Base-by-base conservation (phyloP, 306 rosid genomes). In the Begonia peltatifolia region DNA sequence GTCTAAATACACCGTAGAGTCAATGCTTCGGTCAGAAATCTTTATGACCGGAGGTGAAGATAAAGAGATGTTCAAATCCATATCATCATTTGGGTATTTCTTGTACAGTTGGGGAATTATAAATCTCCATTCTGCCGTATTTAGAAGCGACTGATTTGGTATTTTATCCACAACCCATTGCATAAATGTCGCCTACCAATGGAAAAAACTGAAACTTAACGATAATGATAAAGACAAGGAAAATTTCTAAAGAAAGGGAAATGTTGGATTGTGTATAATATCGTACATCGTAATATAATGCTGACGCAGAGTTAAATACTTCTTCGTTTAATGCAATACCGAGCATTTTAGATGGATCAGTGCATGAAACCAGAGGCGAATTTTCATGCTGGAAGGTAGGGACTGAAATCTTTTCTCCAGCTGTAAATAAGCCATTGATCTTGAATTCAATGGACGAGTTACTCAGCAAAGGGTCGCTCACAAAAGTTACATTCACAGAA, bases 121-220 rank as follows among this genome's bases (percentile, higher is more conserved):
- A 71, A 76, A 85, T 90, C 90, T 85, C 94, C 95, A 90, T 63
- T 79, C 95, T 47, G 90, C 92, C 12, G 94, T 90, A 76, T 82
- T 90, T 66, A 85, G 50, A 67, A 85, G 71, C 43, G 85, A 71
- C 61, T 83, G 95, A 71, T 85, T 81, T 25, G 97, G 94, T 68
- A 90, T 52, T 68, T 85, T 68, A 63, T 83, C 84, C 53, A 90
- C 89, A 67, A 76, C 54, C 97, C 97, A 90, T 62, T 73, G 84
- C 97, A 90, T 82, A 72, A 90, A 90, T 3, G 83, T 76, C 59
- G 86, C 94, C 97, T 85, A 83, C 57, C 47, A 61, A 64, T 47
- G 54, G 68, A 67, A 44, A 22, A 58, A 60, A 52, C 6, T 49
- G 55, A 23, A 48, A 65, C 52, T 56, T 30, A 56, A 57, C 51